Evolutionary conservation across 441 rosid species (phyloP).

Genomic region (Erysimum cheiri): DNA sequence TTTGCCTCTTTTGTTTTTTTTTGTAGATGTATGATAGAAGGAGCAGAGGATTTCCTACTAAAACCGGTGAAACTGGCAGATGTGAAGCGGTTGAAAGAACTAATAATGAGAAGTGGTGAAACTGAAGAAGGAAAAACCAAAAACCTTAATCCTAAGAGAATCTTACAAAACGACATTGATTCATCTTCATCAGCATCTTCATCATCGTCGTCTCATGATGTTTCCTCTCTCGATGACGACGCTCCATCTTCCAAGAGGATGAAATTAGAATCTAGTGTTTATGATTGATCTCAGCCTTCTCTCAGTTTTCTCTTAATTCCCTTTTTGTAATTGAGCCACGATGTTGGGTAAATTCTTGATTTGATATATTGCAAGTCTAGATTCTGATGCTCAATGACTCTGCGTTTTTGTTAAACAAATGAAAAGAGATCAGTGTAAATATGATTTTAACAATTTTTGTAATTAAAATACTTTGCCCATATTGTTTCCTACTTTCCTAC

Average conservation of each 20-base stretch:
- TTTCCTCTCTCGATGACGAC: slow-evolving; percentile 17
- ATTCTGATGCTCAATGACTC: not conserved
- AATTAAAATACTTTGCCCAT: not conserved
- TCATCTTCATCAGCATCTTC: slow-evolving; percentile 26
- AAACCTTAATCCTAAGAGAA: slow-evolving; percentile 48
- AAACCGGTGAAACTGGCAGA: slow-evolving; percentile 83
- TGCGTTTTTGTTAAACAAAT: not conserved
- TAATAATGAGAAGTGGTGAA: slow-evolving; percentile 49
- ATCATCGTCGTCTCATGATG: slow-evolving; percentile 15
- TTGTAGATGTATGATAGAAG: slow-evolving; percentile 78
- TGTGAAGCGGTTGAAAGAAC: slow-evolving; percentile 63
- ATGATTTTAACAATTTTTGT: not conserved
- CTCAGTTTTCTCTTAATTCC: not conserved
- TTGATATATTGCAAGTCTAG: slow-evolving; percentile 10
- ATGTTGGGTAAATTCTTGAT: not conserved
- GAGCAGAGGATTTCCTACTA: slow-evolving; percentile 72
- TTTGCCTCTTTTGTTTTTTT: too few species aligned
- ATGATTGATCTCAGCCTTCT: slow-evolving; percentile 11
- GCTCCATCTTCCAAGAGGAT: slow-evolving; percentile 35
- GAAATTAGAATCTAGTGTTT: slow-evolving; percentile 9
- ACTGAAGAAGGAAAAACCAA: slow-evolving; percentile 9
- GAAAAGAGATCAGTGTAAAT: slow-evolving; percentile 7
- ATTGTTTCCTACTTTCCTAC: not conserved
- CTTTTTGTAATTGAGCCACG: slow-evolving; percentile 12
- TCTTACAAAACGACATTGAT: slow-evolving; percentile 39